Evolutionary conservation across 345 rosid species (phyloP).

Genomic region (Trapa incisa): DNA sequence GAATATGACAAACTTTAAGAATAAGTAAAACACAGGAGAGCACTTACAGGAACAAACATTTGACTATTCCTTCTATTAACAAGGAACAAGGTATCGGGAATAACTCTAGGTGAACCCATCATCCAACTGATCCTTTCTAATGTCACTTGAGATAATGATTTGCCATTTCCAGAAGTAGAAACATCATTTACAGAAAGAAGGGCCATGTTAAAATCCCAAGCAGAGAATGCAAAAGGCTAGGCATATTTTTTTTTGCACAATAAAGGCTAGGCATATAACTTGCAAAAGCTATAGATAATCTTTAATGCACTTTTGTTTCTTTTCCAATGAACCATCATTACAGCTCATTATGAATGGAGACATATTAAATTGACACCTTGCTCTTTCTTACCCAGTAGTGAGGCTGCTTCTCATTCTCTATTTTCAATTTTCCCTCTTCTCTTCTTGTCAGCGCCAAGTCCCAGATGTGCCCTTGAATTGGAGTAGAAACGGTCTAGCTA

Average conservation of each 20-base stretch:
- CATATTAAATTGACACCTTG: too few relatives aligned
- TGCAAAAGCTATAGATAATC: too few relatives aligned
- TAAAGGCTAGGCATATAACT: too few relatives aligned
- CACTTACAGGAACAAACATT: background rate
- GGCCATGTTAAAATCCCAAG: too few relatives aligned
- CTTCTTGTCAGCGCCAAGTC: background rate
- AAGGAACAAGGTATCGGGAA: background rate
- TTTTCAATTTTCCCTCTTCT: too few relatives aligned
- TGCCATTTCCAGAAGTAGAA: background rate
- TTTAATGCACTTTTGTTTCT: too few relatives aligned
- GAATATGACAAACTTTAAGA: slow-evolving; percentile 3
- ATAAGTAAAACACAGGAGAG: background rate
- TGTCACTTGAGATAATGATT: background rate
- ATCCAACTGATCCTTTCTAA: background rate
- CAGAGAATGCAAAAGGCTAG: too few relatives aligned
- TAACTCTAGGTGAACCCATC: background rate
- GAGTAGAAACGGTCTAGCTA: background rate
- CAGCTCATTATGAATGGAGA: too few relatives aligned
- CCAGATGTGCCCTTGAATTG: background rate
- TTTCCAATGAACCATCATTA: too few relatives aligned
- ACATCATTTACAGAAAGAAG: background rate
- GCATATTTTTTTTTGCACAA: too few relatives aligned
- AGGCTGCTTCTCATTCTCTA: too few relatives aligned
- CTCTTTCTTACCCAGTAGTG: too few relatives aligned
- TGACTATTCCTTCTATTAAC: background rate